A percentile compares a stretch with the other conserved stretches of the same genome.
phyloP scores from a whole-genome alignment of 129 eudicot species.

The Solidago caesia region DNA sequence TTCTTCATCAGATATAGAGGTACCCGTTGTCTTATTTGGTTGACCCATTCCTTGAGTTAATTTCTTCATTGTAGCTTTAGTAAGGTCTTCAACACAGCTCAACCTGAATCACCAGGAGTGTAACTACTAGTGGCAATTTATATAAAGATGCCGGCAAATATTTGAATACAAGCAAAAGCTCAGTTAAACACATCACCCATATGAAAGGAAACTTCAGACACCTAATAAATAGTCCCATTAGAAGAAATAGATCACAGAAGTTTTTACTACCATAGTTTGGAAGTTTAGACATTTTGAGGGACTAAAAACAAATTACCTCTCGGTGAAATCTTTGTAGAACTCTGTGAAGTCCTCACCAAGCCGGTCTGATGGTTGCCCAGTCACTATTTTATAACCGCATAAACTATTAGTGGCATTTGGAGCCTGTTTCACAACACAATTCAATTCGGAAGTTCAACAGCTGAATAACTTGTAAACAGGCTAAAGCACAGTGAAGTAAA shows the following conservation, averaged over 20 bases:
- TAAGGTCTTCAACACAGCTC: conserved; percentile 76
- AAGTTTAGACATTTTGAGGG: background rate
- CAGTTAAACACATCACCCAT: no score
- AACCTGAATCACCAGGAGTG: conserved; percentile 41
- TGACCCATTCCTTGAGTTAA: conserved; percentile 86
- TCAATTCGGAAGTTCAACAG: conserved; percentile 9
- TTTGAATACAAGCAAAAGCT: no score
- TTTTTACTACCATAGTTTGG: conserved; percentile 1
- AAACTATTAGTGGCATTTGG: conserved; percentile 94
- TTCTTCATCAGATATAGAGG: conserved; percentile 69
- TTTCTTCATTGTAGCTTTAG: conserved; percentile 76
- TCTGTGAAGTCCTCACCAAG: conserved; percentile 97
- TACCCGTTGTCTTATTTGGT: conserved; percentile 65
- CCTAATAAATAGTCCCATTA: no score
- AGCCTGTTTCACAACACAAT: conserved; percentile 49
- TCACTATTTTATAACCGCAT: conserved; percentile 92
- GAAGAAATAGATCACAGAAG: no score
- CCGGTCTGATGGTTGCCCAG: conserved; percentile 98
- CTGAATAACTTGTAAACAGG: background rate
- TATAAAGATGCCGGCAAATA: conserved; percentile 18
- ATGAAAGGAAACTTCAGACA: no score
- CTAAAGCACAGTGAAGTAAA: background rate
- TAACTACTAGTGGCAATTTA: background rate
- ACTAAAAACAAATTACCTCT: conserved; percentile 50
- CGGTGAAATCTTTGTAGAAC: conserved; percentile 78